These are phyloP conservation scores for Russula dissimulans DNA, from an alignment of 768 basidiomycete species.

Conservation along the genomic window DNA sequence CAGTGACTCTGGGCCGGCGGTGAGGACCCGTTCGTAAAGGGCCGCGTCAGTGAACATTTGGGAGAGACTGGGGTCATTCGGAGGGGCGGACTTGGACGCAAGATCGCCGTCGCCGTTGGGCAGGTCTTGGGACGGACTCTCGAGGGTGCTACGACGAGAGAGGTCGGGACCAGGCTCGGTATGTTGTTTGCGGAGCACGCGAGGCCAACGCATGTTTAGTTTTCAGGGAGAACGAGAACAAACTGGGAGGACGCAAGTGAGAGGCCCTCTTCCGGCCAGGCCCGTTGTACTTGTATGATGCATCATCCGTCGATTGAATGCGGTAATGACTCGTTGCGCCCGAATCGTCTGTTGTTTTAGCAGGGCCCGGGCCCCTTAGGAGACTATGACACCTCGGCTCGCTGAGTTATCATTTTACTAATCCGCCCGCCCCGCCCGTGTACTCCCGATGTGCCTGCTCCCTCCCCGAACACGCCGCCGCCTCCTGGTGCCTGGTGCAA, in stretches of 20 bases:
- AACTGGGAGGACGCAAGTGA: not conserved
- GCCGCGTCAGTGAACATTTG: constrained; percentile 33
- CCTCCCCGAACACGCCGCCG: no score
- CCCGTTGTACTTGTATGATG: no score
- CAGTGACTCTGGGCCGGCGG: not conserved
- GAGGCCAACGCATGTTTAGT: constrained; percentile 9
- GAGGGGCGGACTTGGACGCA: not conserved
- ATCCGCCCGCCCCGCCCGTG: no score
- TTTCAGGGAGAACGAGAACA: not conserved
- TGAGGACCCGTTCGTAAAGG: constrained; percentile 31
- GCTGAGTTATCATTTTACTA: no score
- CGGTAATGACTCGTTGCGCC: no score
- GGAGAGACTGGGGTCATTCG: constrained; percentile 23
- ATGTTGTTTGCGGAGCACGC: not conserved
- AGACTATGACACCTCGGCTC: no score
- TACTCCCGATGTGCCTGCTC: no score
- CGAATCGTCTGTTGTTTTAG: no score
- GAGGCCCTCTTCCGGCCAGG: not conserved
- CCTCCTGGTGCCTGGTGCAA: no score
- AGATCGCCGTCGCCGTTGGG: constrained; percentile 1
- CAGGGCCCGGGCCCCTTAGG: no score
- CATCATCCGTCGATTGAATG: no score
- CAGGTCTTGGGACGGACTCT: not conserved
- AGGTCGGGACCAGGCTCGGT: not conserved
- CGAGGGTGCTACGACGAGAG: not conserved